Conservation (phyloP, 768 basidiomycete species). For the Fomitopsis serialis region DNA sequence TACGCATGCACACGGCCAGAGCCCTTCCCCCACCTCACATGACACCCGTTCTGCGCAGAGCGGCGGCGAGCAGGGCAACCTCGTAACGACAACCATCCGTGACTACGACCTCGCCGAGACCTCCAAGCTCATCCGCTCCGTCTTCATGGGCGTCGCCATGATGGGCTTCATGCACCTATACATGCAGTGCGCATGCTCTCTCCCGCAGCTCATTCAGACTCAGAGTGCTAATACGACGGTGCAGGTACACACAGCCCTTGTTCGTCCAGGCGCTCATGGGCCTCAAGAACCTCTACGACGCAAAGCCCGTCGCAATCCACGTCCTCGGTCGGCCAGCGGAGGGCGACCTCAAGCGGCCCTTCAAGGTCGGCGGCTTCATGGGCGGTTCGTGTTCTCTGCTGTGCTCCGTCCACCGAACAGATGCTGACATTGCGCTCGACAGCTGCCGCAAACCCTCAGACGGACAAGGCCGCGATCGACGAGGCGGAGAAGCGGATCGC, state of each 20-base stretch:
- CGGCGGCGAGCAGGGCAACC: slow-evolving; percentile 51
- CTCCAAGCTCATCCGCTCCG: slow-evolving; percentile 62
- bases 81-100: slow-evolving; percentile 85
- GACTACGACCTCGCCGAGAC: slow-evolving; percentile 93
- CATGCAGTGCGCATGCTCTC: slow-evolving; percentile 43
- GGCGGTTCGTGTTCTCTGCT: slow-evolving; percentile 42
- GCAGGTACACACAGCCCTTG: slow-evolving; percentile 83
- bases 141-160: slow-evolving; percentile 31
- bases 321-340: slow-evolving; percentile 72
- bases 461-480: slow-evolving; percentile 80
- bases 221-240: neutral
- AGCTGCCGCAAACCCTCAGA: slow-evolving; percentile 61
- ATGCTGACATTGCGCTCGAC: neutral
- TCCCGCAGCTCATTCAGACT: neutral
- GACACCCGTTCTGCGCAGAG: no score
- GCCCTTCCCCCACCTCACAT: neutral
- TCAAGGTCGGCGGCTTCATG: slow-evolving; percentile 66
- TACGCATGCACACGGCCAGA: slow-evolving; percentile 24
- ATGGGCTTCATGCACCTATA: slow-evolving; percentile 84
- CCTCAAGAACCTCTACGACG: slow-evolving; percentile 85
- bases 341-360: slow-evolving; percentile 87
- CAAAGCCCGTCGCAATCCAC: slow-evolving; percentile 80
- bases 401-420: neutral
- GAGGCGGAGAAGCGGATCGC: slow-evolving; percentile 83
- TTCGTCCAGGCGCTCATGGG: slow-evolving; percentile 96